Base-by-base conservation (phyloP, 768 basidiomycete species). In the Leucocoprinus sp. region DNA sequence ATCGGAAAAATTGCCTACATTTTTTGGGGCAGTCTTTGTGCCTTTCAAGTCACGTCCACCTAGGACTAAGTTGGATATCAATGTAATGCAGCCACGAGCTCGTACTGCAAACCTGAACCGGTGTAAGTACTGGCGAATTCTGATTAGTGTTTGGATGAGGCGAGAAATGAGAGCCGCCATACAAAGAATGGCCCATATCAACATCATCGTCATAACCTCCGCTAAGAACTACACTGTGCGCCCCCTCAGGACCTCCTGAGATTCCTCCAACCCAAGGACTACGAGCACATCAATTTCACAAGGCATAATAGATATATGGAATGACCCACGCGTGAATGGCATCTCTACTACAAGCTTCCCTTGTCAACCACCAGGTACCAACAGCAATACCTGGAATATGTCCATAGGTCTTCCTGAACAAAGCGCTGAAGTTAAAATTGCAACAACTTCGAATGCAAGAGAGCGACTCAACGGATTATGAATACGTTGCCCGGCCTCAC, bases 191-290 rank as follows among this genome's bases (percentile, higher is more conserved):
- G 43, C 88, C 88, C 12, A 79, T 59, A 51, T 92, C 88, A 14
- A 91, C 74, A 53, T 91, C 89, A 44, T 91, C 89, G 24, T 86
- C 83, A 47, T 92, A 92, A 1, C 88, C 92, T 8, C 93, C 93
- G 31, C 87, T 91, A 2, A 95, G 74, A 2, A 85, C 91, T 11
- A 96, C 75, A 34, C 87, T 91, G 52, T 84, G 87, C 2, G 88
- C 85, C 2, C 93, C 92, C 4, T 81, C 50, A 0, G 64, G 64
- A 2, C 82, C 62, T 23, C 74, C 75, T 7, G 80, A 69, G 35
- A 96, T 93, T 0, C 93, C 93, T 27, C 76, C 84, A 5, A 95
- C 91, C 69, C 76, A 80, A 0, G 91, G 90, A 2, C 87, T 92
- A 37, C 11, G 29, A 19, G 26, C 43, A 40, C 14, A 37, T 19